Evolutionary conservation across 148 eudicot genomes (phyloP), one percentile per base, ranked within the genome.

Genomic region (Dianthus caryophyllus): DNA sequence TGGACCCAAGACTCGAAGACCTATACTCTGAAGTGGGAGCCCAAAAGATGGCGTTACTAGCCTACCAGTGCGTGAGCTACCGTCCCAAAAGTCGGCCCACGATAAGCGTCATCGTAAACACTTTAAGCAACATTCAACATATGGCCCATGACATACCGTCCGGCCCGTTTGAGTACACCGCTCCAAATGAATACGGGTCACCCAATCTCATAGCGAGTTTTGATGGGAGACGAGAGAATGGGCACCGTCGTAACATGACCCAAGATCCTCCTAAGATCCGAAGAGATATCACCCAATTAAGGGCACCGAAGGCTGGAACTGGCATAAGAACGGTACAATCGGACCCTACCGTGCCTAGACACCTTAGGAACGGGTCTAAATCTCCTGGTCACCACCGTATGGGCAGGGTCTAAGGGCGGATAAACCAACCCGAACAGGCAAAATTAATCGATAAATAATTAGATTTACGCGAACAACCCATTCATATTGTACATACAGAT

Each of bases 1-100:
- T 89, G 77, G 98, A 92, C 74, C 94, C 98, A 4, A 79, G 86
- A 29, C 80, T 92, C 0, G 98, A 92, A 63, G 84, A 87, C 29
- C 89, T 80, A 57, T 92, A 85, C 74, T 85, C 98, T 0, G 91
- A 82, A 31, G 5, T 5, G 0, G 98, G 96, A 55, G 89, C 96
- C 16, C 76, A 80, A 43, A 85, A 84, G 73, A 94, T 88, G 0
- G 98, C 96, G 5, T 57, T 71, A 10, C 56, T 92, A 71, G 98
- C 98, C 26, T 85, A 82, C 69, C 79, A 82, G 18, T 92, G 98
- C 83, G 56, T 89, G 18, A 87, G 89, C 85, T 85, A 82, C 29
- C 61, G 86, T 58, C 89, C 96, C 20, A 89, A 85, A 56, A 44
- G 57, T 14, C 76, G 98, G 49, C 98, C 98, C 25, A 64, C 76